Evolutionary conservation across 1,284 basidiomycete species (phyloP), one percentile per base, ranked within the genome.

Genomic region (Laetiporus sulphureus): DNA sequence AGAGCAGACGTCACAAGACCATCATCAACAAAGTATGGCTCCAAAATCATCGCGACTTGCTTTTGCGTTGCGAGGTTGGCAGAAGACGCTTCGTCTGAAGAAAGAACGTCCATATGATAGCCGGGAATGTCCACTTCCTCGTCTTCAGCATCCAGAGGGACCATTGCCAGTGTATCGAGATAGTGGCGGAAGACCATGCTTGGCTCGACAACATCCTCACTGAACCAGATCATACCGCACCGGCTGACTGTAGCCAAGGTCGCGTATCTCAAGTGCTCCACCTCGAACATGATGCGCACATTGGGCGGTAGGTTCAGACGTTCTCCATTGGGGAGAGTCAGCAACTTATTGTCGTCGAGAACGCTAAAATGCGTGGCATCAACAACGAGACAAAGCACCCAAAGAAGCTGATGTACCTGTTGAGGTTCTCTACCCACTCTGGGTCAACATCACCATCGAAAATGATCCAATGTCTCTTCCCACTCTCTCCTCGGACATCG

Each of bases 141-240:
- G 45, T 96, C 94, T 45, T 93, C 91, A 5, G 88, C 83, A 54
- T 91, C 91, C 52, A 99, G 67, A n/a, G 91, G 79, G 3, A 84
- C 71, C 5, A 79, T 72, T 0, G 83, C 75, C 24, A 98, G 72
- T 0, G 83, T 83, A 37, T 80, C 75, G 35, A 99, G 78, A 58
- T 97, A 95, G 60, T 97, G 80, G 36, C 77, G 77, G 64, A 89
- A 97, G 23, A 97, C 79, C 96, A 99, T 98, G 3, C 75, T 68
- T 2, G 92, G 83, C 49, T 90, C 82, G 23, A 99, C 83, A 36
- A 95, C 84, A 49, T 97, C 93, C 47, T 97, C 92, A 60, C 92
- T 97, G 69, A 99, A 99, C 96, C 96, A 99, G 56, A 99, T 95
- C 96, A 99, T 99, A 63, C 96, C 96, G 62, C 96, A 99, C 43